Evolutionary conservation across 1,139 yeast species (phyloP), one percentile per base, ranked within the genome.

Genomic region (Yamadazyma trypodendri): DNA sequence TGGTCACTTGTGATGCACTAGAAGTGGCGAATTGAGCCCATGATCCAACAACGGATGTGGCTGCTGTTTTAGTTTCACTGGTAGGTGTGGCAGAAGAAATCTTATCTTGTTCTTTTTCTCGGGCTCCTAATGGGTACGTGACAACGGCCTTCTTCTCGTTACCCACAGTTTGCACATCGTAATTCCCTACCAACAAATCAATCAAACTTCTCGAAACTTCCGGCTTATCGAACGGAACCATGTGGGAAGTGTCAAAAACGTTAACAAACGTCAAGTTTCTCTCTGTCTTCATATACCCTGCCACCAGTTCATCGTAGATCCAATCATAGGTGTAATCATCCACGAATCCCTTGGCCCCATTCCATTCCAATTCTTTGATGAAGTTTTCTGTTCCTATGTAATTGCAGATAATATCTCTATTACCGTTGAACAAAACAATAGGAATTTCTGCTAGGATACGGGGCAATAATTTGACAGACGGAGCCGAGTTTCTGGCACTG

Each of bases 171-270:
- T 27, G 13, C 3, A 45, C 50, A 40, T 61, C 69, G 41, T 47
- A 65, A 37, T 71, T 63, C 2, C 65, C 62, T 8, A 63, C 54
- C 22, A 72, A 53, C 16, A 77, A 44, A 52, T 84, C 90, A 31
- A 84, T 63, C 35, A 92, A 65, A 22, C 90, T 88, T 48, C 89
- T 69, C 7, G 90, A 75, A 23, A 77, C 69, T 32, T 72, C 78
- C 1, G 95, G 87, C 38, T 77, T 62, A 55, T 92, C 97, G 51
- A 79, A 84, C 1, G 98, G 96, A 16, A 90, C 95, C 99, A 92
- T 92, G 56, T 92, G 98, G 4, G 95, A 83, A 0, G 96, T 78
- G 50, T 87, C 79, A 54, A 66, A 79, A 2, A 90, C 78, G 45
- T 81, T 78, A 21, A 87, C 77, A 57, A 83, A 85, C 0, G 96